Conservation (phyloP, 2,329 filamentous ascomycete species). For the Microthyrium microscopicum region DNA sequence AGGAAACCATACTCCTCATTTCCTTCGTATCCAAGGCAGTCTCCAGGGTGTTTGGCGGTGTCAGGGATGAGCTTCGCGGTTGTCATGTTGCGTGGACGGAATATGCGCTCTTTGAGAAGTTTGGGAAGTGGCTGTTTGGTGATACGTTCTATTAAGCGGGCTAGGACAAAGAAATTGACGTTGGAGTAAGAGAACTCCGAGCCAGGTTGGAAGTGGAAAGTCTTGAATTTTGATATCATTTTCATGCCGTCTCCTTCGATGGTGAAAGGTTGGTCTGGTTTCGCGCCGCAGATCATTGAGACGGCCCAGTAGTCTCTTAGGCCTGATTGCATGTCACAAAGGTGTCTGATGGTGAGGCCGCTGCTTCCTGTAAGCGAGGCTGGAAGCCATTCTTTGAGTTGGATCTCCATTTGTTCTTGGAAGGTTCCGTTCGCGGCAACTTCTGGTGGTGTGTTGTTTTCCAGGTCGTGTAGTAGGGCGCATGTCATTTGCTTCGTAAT, state of each 20-base stretch:
- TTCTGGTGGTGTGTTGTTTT: conserved; percentile 17
- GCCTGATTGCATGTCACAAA: conserved; percentile 27
- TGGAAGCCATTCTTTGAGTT: conserved; percentile 17
- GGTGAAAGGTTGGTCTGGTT: conserved; percentile 24
- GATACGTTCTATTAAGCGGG: conserved; percentile 22
- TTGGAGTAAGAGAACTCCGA: conserved; percentile 29
- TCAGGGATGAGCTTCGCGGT: conserved; percentile 23
- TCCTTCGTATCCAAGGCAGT: conserved; percentile 28
- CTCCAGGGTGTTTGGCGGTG: conserved; percentile 21
- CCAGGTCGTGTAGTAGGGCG: conserved; percentile 20
- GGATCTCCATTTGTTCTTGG: conserved; percentile 10
- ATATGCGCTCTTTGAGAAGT: conserved; percentile 22
- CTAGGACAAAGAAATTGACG: conserved; percentile 26
- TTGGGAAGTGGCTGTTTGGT: conserved; percentile 19
- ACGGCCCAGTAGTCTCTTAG: conserved; percentile 31
- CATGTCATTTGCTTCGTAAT: conserved; percentile 31
- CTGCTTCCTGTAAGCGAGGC: conserved; percentile 12
- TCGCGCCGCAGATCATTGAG: conserved; percentile 26
- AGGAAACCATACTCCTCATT: conserved; percentile 21
- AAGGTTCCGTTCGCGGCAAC: conserved; percentile 10
- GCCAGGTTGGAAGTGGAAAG: conserved; percentile 27
- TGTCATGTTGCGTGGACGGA: conserved; percentile 26
- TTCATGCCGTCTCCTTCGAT: conserved; percentile 12
- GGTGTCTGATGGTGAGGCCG: conserved; percentile 20
- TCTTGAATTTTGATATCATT: conserved; percentile 17